Conservation (phyloP, 148 eudicot genomes). For the Vaccinium vitisidaea region DNA sequence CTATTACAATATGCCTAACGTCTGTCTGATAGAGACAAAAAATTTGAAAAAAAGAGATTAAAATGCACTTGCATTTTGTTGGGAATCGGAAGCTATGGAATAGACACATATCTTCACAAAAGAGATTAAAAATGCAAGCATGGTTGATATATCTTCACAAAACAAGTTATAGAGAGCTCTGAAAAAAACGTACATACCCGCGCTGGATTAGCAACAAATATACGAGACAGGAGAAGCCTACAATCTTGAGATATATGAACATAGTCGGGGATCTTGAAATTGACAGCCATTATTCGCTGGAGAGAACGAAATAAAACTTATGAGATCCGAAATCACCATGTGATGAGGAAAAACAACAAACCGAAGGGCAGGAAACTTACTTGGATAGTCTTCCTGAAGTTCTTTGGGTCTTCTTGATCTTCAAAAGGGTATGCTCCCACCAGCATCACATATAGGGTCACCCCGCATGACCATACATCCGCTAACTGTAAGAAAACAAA, state of each 20-base stretch:
- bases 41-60: neutral
- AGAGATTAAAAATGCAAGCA: neutral
- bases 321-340: neutral
- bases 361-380: conserved; percentile 32
- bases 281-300: conserved; percentile 84
- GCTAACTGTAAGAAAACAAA: conserved; percentile 45
- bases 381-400: conserved; percentile 85
- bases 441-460: conserved; percentile 81
- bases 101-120: neutral
- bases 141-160: conserved; percentile 1
- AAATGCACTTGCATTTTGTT: neutral
- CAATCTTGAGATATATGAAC: conserved; percentile 92
- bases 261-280: conserved; percentile 88
- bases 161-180: neutral
- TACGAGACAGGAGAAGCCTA: conserved; percentile 75
- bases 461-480: conserved; percentile 92
- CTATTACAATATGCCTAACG: neutral
- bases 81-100: neutral
- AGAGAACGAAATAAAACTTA: conserved; percentile 17
- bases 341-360: neutral
- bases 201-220: conserved; percentile 69
- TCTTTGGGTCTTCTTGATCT: conserved; percentile 81
- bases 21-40: neutral
- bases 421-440: conserved; percentile 92
- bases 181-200: conserved; percentile 49